Conservation (phyloP, 1,139 yeast species). For the Pichia sp. region DNA sequence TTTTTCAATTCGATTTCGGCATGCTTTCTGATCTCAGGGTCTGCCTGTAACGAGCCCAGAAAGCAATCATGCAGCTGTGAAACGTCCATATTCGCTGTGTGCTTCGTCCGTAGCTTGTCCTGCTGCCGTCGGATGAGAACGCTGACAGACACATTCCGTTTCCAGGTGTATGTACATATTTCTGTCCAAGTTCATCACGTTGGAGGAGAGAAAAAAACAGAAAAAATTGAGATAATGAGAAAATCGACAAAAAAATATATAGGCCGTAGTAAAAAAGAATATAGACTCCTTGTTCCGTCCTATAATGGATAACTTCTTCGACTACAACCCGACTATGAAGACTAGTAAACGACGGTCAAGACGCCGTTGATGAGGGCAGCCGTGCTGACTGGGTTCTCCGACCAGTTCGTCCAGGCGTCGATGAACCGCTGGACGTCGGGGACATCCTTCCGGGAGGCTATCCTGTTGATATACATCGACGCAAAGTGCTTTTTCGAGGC, state of each 20-base stretch:
- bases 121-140: no score
- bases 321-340: no score
- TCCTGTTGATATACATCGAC: neutral
- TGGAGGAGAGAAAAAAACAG: neutral
- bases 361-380: neutral
- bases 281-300: no score
- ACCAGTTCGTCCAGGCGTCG: constrained; percentile 5
- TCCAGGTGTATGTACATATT: neutral
- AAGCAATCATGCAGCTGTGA: constrained; percentile 68
- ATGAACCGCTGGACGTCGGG: neutral
- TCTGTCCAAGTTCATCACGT: neutral
- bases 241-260: neutral
- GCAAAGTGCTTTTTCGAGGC: neutral
- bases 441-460: neutral
- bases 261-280: neutral
- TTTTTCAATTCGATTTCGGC: constrained; percentile 67
- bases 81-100: constrained; percentile 51
- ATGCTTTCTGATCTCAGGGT: constrained; percentile 54
- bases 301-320: no score
- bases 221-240: neutral
- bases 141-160: neutral
- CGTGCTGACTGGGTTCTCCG: neutral
- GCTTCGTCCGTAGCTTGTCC: neutral
- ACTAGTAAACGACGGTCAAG: neutral
- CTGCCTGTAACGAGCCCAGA: constrained; percentile 73